phyloP scores from a whole-genome alignment of 2,329 filamentous ascomycete genomes.

The Xylaria hypoxylon region DNA sequence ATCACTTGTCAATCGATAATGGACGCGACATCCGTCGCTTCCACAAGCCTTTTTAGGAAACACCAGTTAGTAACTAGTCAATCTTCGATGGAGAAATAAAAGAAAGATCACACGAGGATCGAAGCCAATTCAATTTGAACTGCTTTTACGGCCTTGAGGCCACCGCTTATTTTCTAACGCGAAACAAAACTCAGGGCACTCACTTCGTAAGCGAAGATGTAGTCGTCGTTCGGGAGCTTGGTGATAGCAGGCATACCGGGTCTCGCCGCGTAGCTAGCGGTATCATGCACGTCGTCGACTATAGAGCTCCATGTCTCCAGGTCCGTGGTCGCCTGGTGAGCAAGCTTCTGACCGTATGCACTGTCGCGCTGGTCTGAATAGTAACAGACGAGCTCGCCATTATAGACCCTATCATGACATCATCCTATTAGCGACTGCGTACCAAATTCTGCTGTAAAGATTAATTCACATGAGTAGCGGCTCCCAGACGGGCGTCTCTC shows the following conservation, averaged over 20 bases:
- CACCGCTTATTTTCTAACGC: no score
- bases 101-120: background rate
- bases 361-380: conserved; percentile 76
- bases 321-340: conserved; percentile 70
- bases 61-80: background rate
- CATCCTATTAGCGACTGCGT: background rate
- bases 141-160: background rate
- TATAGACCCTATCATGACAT: conserved; percentile 57
- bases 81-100: background rate
- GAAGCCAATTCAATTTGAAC: background rate
- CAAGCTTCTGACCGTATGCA: conserved; percentile 73
- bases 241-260: conserved; percentile 57
- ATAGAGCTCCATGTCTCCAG: conserved; percentile 67
- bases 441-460: background rate
- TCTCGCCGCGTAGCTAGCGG: conserved; percentile 29
- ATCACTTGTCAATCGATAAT: conserved; percentile 44
- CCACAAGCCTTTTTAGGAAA: conserved; percentile 42
- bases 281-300: conserved; percentile 71
- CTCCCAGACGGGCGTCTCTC: conserved; percentile 74
- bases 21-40: conserved; percentile 42
- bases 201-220: conserved; percentile 62
- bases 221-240: conserved; percentile 67
- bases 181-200: background rate
- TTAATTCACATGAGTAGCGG: conserved; percentile 66
- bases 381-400: conserved; percentile 71